phyloP scores from a whole-genome alignment of 495 filamentous ascomycete species.

The Evansstolkia leycettana region DNA sequence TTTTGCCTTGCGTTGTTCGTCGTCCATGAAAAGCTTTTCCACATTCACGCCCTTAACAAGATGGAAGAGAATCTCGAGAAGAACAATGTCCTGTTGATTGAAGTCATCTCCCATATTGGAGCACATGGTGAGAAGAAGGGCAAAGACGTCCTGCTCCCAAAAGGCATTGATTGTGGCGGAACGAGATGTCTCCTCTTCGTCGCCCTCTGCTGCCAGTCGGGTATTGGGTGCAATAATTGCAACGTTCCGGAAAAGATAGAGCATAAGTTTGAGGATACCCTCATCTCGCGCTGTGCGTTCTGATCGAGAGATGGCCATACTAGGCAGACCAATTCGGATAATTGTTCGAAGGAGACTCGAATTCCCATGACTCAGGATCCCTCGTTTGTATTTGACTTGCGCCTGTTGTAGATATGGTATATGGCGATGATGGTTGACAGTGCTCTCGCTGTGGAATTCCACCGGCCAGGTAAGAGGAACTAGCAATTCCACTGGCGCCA shows the following conservation, averaged over 20 bases:
- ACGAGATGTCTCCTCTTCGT: slow-evolving; percentile 80
- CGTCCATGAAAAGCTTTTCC: slow-evolving; percentile 73
- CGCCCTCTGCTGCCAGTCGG: slow-evolving; percentile 47
- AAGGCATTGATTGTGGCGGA: slow-evolving; percentile 83
- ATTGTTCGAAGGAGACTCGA: slow-evolving; percentile 62
- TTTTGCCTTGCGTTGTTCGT: slow-evolving; percentile 50
- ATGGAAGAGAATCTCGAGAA: slow-evolving; percentile 86
- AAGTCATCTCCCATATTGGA: slow-evolving; percentile 92
- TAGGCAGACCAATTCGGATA: slow-evolving; percentile 72
- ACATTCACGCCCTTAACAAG: slow-evolving; percentile 82
- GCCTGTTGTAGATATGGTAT: slow-evolving; percentile 76
- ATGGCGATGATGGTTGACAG: slow-evolving; percentile 84
- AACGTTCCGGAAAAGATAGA: slow-evolving; percentile 83
- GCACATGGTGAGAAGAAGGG: slow-evolving; percentile 68
- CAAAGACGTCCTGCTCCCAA: slow-evolving; percentile 78
- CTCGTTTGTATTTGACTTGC: slow-evolving; percentile 80
- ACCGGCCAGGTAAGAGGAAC: slow-evolving; percentile 93
- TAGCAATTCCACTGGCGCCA: slow-evolving; percentile 60
- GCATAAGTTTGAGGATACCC: slow-evolving; percentile 81
- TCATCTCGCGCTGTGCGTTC: slow-evolving; percentile 75
- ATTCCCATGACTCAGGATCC: slow-evolving; percentile 70
- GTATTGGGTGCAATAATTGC: slow-evolving; percentile 65
- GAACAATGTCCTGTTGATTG: slow-evolving; percentile 66
- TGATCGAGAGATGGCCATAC: slow-evolving; percentile 65
- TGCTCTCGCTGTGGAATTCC: slow-evolving; percentile 74